Base-by-base conservation (phyloP, 2,329 filamentous ascomycete genomes). In the Teratosphaeriaceae sp. region DNA sequence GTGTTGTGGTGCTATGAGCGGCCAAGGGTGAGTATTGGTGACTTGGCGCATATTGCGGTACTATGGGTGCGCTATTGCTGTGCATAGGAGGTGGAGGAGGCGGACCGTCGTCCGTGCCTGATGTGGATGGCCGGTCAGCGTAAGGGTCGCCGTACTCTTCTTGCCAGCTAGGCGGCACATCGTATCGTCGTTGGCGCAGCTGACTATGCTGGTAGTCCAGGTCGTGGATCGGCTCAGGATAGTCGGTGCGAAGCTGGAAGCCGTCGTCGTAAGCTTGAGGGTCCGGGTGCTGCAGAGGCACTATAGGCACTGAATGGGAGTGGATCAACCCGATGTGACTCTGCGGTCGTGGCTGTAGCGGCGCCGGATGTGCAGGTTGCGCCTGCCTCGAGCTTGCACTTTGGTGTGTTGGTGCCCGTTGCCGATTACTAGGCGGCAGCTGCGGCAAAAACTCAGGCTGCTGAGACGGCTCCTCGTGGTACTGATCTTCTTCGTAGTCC, bases 201-300 rank as follows among this genome's bases (percentile, higher is more conserved):
- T 53, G 51, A 35, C 50, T 53, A 39, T 62, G 53, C 38, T 63
- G 60, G 36, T 57, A 58, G 19, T 64, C 42, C 49, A 58, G 30
- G 53, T 58, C 38, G 44, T 61, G 56, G 51, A 68, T 46, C 38
- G 58, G 49, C 60, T 64, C 54, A 2, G 57, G 44, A 49, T 55
- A 43, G 49, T 60, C 49, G 2, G 53, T 58, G n/a, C 46, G 44
- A 29, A 56, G 46, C 33, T 56, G 52, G 38, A 62, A 56, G 23
- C 45, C 48, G 30, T 51, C 60, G 41, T 51, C 52, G 39, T 55
- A 54, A 6, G 33, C 31, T n/a, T 53, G 40, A 11, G 44, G 5
- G 79, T 78, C 5, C 74, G 81, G 2, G 5, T 46, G 46, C 75
- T 77, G 52, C 80, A 79, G 75, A 79, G 66, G 66, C 9, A 71